Conservation (phyloP, 768 basidiomycete genomes). For the Tylopilus sp. region DNA sequence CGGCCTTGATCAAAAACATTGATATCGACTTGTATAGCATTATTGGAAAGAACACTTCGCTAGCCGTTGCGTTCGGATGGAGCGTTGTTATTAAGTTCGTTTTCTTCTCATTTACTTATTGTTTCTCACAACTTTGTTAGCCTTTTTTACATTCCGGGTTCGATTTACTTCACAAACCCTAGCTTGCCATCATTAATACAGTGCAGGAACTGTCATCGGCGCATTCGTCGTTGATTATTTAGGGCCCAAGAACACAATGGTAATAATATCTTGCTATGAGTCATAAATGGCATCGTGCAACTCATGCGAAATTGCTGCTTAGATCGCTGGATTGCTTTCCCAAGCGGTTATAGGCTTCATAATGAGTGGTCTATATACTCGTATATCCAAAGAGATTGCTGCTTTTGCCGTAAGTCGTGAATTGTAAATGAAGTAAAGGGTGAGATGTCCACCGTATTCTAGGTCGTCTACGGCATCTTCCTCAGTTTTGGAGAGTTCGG, state of each 20-base stretch:
- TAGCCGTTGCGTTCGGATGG: constrained; percentile 77
- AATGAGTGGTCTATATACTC: constrained; percentile 78
- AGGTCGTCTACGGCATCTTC: constrained; percentile 91
- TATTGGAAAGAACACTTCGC: constrained; percentile 47
- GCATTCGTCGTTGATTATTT: constrained; percentile 75
- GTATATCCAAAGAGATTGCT: constrained; percentile 60
- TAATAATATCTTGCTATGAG: constrained; percentile 21
- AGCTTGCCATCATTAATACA: constrained; percentile 9
- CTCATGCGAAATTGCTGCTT: not conserved
- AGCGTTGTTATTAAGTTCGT: constrained; percentile 77
- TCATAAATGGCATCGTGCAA: not conserved
- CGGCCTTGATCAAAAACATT: not conserved
- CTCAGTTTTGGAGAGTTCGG: constrained; percentile 85
- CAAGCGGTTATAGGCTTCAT: constrained; percentile 83
- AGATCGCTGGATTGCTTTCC: constrained; percentile 64
- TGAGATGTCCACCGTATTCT: not conserved
- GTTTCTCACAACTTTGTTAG: constrained; percentile 27
- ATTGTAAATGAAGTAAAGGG: not conserved
- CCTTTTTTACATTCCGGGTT: constrained; percentile 65
- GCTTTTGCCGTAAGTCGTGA: constrained; percentile 60
- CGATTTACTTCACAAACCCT: not conserved
- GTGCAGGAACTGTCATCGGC: constrained; percentile 56
- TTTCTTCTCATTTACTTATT: not conserved
- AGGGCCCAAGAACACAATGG: constrained; percentile 76
- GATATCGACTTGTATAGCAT: constrained; percentile 40